These are phyloP conservation scores for Cynara cardunculus DNA, from an alignment of 129 eudicot species.

Conservation along the genomic window DNA sequence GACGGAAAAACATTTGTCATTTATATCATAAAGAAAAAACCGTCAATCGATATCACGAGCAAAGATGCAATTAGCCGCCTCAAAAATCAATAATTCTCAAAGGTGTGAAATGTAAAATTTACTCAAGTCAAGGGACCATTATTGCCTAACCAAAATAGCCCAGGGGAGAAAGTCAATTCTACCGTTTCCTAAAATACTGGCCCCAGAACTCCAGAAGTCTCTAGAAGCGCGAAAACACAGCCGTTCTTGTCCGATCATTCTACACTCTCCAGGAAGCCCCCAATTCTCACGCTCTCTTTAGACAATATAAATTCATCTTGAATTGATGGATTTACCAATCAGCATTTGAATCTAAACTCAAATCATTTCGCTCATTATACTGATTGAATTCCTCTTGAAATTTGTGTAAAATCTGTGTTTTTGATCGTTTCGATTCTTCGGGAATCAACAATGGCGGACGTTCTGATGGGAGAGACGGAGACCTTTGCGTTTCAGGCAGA, in stretches of 20 bases:
- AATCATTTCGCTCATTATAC: background rate
- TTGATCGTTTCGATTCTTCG: background rate
- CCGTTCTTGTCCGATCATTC: background rate
- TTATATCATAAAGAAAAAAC: no score
- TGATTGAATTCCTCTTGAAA: background rate
- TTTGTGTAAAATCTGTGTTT: background rate
- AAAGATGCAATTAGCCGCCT: no score
- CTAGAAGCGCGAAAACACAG: slow-evolving; percentile 9
- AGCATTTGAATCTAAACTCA: background rate
- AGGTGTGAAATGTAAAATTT: background rate
- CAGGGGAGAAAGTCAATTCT: background rate
- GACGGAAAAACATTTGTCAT: no score
- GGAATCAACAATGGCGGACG: slow-evolving; percentile 5
- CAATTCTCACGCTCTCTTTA: background rate
- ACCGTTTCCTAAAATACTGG: background rate
- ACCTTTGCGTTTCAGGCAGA: slow-evolving; percentile 37
- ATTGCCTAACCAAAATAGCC: background rate
- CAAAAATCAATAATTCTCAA: background rate
- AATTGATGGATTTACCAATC: background rate
- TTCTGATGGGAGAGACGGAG: slow-evolving; percentile 13
- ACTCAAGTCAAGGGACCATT: background rate
- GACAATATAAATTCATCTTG: background rate
- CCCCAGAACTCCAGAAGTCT: background rate
- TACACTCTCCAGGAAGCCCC: background rate
- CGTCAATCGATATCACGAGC: no score